Evolutionary conservation across 2,329 filamentous ascomycete species (phyloP).

Genomic region (Coniochaeta sp.): DNA sequence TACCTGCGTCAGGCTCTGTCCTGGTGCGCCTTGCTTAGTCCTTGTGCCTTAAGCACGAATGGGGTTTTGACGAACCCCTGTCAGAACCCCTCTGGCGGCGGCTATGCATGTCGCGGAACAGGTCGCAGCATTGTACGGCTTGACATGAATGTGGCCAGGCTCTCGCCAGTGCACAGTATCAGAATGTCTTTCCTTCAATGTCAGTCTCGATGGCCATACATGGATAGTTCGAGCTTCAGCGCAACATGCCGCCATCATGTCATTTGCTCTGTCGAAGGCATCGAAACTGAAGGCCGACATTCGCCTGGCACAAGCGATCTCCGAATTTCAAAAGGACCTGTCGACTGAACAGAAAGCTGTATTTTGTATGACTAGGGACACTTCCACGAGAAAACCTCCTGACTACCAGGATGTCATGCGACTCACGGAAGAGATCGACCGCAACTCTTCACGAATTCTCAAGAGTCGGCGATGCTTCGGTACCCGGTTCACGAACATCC

Average conservation of each 20-base stretch:
- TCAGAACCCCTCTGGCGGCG: too few species aligned
- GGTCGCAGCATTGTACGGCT: too few species aligned
- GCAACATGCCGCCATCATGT: not conserved
- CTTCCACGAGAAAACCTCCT: slow-evolving; percentile 16
- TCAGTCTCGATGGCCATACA: too few species aligned
- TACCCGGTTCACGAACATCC: slow-evolving; percentile 29
- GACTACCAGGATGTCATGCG: slow-evolving; percentile 27
- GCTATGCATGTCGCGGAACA: not conserved
- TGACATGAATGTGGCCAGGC: too few species aligned
- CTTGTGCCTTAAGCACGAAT: too few species aligned
- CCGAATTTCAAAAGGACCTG: slow-evolving; percentile 28
- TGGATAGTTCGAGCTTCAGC: not conserved
- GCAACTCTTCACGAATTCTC: slow-evolving; percentile 7
- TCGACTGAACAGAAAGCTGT: slow-evolving; percentile 23
- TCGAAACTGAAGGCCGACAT: slow-evolving; percentile 22
- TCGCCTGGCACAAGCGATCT: slow-evolving; percentile 31
- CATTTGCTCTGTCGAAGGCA: not conserved
- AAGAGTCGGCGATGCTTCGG: slow-evolving; percentile 25
- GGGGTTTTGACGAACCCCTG: too few species aligned
- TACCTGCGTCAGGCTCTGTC: not conserved
- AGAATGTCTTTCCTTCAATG: too few species aligned
- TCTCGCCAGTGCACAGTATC: too few species aligned
- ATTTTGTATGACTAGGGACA: slow-evolving; percentile 15
- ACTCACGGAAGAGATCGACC: slow-evolving; percentile 29
- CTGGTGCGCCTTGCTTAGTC: not conserved